Conservation (phyloP, 2,329 filamentous ascomycete species). For the Xylaria sp. region DNA sequence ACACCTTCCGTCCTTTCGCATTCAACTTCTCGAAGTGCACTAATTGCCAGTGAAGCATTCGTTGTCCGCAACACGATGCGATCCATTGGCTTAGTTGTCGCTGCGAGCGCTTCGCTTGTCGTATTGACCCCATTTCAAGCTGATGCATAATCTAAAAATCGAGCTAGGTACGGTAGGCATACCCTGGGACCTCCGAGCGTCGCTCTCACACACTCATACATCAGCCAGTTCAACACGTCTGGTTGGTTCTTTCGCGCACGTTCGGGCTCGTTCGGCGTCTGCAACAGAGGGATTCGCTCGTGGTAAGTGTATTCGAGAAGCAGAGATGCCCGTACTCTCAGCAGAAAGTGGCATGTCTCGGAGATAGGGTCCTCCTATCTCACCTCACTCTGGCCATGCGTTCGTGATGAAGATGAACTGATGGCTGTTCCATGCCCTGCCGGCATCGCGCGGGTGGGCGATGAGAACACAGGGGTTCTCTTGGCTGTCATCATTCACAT, state of each 20-base stretch:
- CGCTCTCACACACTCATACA: too few species aligned
- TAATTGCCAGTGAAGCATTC: not conserved
- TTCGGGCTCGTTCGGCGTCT: too few species aligned
- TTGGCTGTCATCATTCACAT: conserved; percentile 22
- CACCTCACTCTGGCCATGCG: not conserved
- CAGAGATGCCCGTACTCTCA: too few species aligned
- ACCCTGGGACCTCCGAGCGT: not conserved
- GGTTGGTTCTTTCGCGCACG: too few species aligned
- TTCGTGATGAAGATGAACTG: conserved; percentile 9
- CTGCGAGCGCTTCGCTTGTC: too few species aligned
- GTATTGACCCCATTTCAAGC: too few species aligned
- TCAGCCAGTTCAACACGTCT: too few species aligned
- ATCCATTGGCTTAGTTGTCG: too few species aligned
- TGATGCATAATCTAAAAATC: not conserved
- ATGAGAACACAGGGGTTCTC: conserved; percentile 27
- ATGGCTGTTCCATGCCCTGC: too few species aligned
- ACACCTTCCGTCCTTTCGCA: not conserved
- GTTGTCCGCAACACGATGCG: not conserved
- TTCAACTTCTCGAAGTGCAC: not conserved
- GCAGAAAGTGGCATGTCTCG: not conserved
- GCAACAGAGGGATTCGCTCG: not conserved
- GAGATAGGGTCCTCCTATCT: conserved; percentile 11
- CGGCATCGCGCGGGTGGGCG: not conserved
- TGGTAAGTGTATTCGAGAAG: not conserved
- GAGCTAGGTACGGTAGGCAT: not conserved